Percentiles rank a stretch among this genome's conserved stretches.
These are phyloP conservation scores for Mucor lusitanicus DNA, from an alignment of 371 early-diverging fungal genomes.

Conservation along the genomic window DNA sequence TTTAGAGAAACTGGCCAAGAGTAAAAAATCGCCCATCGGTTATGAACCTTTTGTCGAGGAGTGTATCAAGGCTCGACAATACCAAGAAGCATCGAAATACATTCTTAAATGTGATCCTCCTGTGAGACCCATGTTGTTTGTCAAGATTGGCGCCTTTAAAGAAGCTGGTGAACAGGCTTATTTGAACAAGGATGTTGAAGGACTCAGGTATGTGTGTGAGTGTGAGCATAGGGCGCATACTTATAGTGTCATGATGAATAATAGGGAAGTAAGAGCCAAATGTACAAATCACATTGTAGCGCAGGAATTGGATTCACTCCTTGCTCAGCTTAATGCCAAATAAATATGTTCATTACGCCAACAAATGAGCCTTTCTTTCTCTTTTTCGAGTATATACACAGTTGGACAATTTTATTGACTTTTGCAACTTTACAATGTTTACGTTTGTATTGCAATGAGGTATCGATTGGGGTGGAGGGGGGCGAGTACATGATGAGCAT, in stretches of 20 bases:
- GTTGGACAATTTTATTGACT: too few species aligned
- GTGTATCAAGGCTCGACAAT: slow-evolving; percentile 76
- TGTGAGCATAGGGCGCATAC: background rate
- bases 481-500: too few species aligned
- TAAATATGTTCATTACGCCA: background rate
- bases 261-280: slow-evolving; percentile 55
- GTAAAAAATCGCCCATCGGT: slow-evolving; percentile 84
- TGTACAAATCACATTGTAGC: slow-evolving; percentile 56
- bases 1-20: slow-evolving; percentile 79
- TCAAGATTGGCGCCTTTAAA: slow-evolving; percentile 76
- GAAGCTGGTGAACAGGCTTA: slow-evolving; percentile 82
- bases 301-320: slow-evolving; percentile 55
- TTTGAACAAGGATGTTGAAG: slow-evolving; percentile 65
- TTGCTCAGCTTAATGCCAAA: slow-evolving; percentile 53
- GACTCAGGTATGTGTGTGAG: slow-evolving; percentile 50
- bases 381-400: background rate
- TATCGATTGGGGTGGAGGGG: too few species aligned
- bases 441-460: too few species aligned
- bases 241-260: background rate
- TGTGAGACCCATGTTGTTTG: slow-evolving; percentile 67
- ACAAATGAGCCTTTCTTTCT: too few species aligned
- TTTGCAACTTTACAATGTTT: too few species aligned
- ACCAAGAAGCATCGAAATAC: slow-evolving; percentile 79
- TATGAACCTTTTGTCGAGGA: slow-evolving; percentile 87
- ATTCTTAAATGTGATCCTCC: slow-evolving; percentile 74